Evolutionary conservation across 441 rosid species (phyloP), one percentile per base, ranked within the genome.

Genomic region (Pelargonium cotyledonis): DNA sequence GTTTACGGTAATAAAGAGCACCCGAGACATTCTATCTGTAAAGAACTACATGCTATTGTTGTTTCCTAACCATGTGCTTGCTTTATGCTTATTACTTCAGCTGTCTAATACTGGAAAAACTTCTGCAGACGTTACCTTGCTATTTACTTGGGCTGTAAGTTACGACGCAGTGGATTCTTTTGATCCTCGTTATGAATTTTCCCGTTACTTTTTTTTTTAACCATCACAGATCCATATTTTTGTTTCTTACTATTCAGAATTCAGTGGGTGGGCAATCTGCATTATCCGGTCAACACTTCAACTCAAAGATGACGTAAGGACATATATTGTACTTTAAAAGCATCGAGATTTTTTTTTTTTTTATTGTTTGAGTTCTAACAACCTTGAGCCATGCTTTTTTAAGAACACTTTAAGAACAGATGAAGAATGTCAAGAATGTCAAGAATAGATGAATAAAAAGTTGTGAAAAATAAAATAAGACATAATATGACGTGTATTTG

Each of bases 41-140:
- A 3, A 2, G 58, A 4, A 51, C 8, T 4, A 6, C 0, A n/a
- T 14, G 6, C 19, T 49, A 10, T n/a, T 51, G 15, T 51, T 51
- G 58, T 51, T n/a, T 14, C 58, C 6, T 51, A 7, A 51, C 2
- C 0, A 19, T 0, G 58, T 8, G 19, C 8, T n/a, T 14, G 38
- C 38, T 31, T 31, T n/a, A 14, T 51, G 58, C 2, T 31, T 31
- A 4, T 51, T 51, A 47, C 10, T 51, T 51, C 58, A 51, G 58
- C 58, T 51, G 19, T 51, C 58, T 51, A 51, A 51, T 51, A 51
- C 58, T 51, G 58, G 58, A 51, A 51, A 51, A 2, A 51, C 58
- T 4, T 18, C 58, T 0, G 58, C 58, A n/a, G 58, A 51, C 5
- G 58, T 51, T 5, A 51, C 58, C 18, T 51, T 51, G 58, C 58